phyloP scores from a whole-genome alignment of 208 protist genomes.

The Acanthamoeba sp. region DNA sequence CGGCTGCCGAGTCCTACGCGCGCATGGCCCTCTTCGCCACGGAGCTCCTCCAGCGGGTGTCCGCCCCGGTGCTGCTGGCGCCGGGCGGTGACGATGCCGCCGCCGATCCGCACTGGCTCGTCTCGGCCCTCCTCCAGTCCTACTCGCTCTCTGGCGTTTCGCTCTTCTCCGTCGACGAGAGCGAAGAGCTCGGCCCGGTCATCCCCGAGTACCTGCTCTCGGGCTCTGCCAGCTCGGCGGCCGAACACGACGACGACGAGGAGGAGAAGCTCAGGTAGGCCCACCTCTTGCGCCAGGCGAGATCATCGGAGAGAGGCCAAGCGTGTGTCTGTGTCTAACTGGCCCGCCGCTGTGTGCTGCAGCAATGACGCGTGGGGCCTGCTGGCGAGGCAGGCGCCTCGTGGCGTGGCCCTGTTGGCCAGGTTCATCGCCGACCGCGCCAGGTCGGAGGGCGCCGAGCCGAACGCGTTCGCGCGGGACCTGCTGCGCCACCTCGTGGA shows the following conservation, averaged over 20 bases:
- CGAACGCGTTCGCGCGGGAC: background rate
- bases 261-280: background rate
- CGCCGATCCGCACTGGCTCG: background rate
- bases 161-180: background rate
- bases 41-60: background rate
- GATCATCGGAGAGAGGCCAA: too few relatives aligned
- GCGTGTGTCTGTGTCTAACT: background rate
- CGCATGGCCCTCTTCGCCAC: conserved; percentile 51
- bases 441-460: background rate
- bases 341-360: background rate
- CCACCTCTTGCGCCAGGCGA: background rate
- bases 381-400: conserved; percentile 40
- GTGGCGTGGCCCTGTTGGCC: background rate
- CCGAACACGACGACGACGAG: conserved; percentile 22
- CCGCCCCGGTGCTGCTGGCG: background rate
- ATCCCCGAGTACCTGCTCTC: background rate
- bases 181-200: background rate
- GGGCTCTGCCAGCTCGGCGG: background rate
- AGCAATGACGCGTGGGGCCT: background rate
- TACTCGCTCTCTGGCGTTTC: conserved; percentile 46
- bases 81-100: background rate
- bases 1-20: background rate
- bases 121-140: conserved; percentile 9
- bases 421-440: background rate
- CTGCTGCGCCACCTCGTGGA: conserved; percentile 2